phyloP scores from a whole-genome alignment of 225 moss, liverwort and hornwort genomes.

The Ulota crispa region DNA sequence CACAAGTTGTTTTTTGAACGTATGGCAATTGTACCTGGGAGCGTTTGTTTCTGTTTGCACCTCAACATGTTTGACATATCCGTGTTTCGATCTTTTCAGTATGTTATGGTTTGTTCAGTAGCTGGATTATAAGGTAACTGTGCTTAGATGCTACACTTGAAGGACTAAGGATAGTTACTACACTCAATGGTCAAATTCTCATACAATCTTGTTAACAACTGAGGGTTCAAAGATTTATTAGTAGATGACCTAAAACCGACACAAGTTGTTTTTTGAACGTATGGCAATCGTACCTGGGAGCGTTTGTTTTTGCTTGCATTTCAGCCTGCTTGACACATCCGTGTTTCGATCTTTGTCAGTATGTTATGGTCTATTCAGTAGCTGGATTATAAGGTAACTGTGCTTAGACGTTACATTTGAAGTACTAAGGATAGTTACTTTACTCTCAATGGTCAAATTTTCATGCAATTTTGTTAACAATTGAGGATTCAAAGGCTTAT shows the following conservation, averaged over 20 bases:
- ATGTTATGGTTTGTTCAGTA: not conserved
- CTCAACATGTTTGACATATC: not conserved
- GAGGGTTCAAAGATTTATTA: too few relatives aligned
- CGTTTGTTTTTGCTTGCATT: not conserved
- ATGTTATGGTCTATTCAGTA: not conserved
- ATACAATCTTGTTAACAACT: not conserved
- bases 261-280: too few relatives aligned
- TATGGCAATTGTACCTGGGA: not conserved
- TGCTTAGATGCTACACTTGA: not conserved
- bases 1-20: too few relatives aligned
- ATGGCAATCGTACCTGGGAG: not conserved
- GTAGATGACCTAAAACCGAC: not conserved
- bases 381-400: not conserved
- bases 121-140: not conserved
- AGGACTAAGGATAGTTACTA: not conserved
- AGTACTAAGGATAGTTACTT: not conserved
- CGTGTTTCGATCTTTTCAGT: not conserved
- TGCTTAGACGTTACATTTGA: too few relatives aligned
- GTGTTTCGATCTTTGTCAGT: conserved; percentile 1
- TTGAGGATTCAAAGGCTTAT: not conserved
- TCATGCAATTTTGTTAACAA: not conserved
- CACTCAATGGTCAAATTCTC: not conserved
- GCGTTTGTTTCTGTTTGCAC: not conserved
- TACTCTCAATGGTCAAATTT: not conserved
- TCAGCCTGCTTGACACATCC: not conserved